Evolutionary conservation across 176 grass and related monocot genomes (phyloP), one percentile per base, ranked within the genome.

Genomic region (Calamus simplicifolius): DNA sequence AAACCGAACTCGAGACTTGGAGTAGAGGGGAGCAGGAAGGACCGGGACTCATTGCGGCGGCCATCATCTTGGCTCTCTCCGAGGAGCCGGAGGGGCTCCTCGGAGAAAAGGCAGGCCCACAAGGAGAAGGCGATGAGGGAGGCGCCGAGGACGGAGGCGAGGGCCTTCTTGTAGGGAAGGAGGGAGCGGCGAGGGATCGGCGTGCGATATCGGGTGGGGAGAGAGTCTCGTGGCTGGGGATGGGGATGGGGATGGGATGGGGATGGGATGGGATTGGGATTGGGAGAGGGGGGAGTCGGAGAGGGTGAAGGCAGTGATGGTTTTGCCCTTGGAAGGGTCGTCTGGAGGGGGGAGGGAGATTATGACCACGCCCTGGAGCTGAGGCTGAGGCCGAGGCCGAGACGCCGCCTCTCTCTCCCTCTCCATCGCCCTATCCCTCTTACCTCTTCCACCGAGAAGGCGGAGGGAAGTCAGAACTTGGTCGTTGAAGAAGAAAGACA

Each of bases 241-340:
- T 13, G 35, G 35, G 35, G 10, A 43, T 43, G 35, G 10, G 35
- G 35, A 43, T 23, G 21, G 7, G 35, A 10, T 43, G 35, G 7
- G 35, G 35, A 2, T 12, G 35, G 35, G 35, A 43, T 43, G 35
- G 10, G 35, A 8, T 13, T 2, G 8, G 35, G 35, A 43, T 43
- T 43, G 35, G 16, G 16, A 0, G 19, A 6, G 52, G 67, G 67
- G 3, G 4, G 75, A 73, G 68, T 89, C 81, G 81, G 84, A 79
- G 75, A 85, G 78, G 69, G 94, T 79, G 84, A 81, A 98, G 67
- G 88, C 93, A 5, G 93, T 98, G 79, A 98, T 65, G 30, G 88
- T 98, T 72, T 98, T 98, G 55, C 93, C 93, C 76, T 98, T 98
- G 76, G 76, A 92, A n/a, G 88, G 84, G n/a, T 98, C 70, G 60